Percentiles rank a stretch among this genome's conserved stretches.
phyloP scores from a whole-genome alignment of 2,329 filamentous ascomycete species.

The Didymella arachidicola region DNA sequence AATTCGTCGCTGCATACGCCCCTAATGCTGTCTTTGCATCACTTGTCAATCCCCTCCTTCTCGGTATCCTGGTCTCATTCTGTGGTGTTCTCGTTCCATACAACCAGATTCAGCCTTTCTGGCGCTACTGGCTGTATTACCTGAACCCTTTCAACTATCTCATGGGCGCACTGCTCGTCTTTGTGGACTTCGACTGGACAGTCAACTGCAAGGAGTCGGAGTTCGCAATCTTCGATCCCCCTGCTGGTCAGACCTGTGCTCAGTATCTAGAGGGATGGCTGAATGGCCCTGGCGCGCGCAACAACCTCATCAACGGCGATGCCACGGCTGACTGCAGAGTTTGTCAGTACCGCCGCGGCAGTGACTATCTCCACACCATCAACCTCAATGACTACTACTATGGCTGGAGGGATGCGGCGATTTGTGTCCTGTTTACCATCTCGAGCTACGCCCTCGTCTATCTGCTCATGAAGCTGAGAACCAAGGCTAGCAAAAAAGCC shows the following conservation, averaged over 20 bases:
- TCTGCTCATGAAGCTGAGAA: slow-evolving; percentile 53
- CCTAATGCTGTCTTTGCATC: slow-evolving; percentile 59
- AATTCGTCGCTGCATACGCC: slow-evolving; percentile 60
- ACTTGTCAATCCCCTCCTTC: slow-evolving; percentile 56
- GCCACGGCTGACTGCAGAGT: slow-evolving; percentile 65
- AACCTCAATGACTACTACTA: slow-evolving; percentile 69
- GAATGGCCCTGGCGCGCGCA: slow-evolving; percentile 52
- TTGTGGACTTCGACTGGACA: slow-evolving; percentile 53
- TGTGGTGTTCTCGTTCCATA: slow-evolving; percentile 69
- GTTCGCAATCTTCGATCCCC: slow-evolving; percentile 57
- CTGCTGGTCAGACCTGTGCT: slow-evolving; percentile 62
- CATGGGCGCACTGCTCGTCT: slow-evolving; percentile 52
- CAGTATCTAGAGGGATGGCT: slow-evolving; percentile 66
- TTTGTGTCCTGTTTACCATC: slow-evolving; percentile 64
- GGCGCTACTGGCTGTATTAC: slow-evolving; percentile 59
- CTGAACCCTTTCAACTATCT: slow-evolving; percentile 56
- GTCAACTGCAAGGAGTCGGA: slow-evolving; percentile 50
- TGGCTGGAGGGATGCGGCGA: slow-evolving; percentile 71
- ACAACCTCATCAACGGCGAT: slow-evolving; percentile 60
- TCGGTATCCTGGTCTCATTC: slow-evolving; percentile 35
- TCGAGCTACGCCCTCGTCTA: slow-evolving; percentile 63
- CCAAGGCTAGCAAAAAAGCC: slow-evolving; percentile 53
- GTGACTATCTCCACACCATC: slow-evolving; percentile 66
- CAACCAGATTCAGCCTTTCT: slow-evolving; percentile 71
- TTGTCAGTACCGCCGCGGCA: slow-evolving; percentile 66